A percentile compares a stretch with the other conserved stretches of the same genome.
phyloP scores from a whole-genome alignment of 208 protist species.

The Acanthamoeba triangularis region DNA sequence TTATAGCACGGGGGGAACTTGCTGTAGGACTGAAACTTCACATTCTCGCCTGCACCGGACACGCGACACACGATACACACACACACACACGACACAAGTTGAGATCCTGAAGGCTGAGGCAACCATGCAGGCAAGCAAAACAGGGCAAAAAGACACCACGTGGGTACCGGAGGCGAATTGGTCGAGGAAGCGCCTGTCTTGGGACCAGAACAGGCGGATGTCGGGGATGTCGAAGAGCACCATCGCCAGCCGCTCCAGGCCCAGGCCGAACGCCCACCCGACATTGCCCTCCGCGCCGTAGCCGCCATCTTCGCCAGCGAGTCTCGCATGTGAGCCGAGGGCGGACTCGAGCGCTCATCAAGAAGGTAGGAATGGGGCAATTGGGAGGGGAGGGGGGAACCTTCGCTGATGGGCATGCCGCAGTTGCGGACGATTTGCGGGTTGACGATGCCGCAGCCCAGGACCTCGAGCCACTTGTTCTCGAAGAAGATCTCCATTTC shows the following conservation, averaged over 20 bases:
- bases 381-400: conserved; percentile 46
- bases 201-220: conserved; percentile 95
- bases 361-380: not conserved
- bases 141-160: no score
- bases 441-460: conserved; percentile 93
- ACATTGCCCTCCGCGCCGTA: not conserved
- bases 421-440: conserved; percentile 86
- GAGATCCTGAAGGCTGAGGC: not conserved
- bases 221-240: conserved; percentile 94
- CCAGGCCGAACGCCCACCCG: conserved; percentile 90
- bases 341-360: not conserved
- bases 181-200: conserved; percentile 87
- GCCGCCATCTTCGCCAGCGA: not conserved
- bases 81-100: not conserved
- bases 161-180: conserved; percentile 82
- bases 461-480: conserved; percentile 93
- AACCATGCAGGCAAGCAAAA: not conserved
- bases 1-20: conserved; percentile 92
- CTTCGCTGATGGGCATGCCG: conserved; percentile 47
- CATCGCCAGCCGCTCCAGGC: conserved; percentile 95
- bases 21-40: conserved; percentile 90
- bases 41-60: conserved; percentile 78
- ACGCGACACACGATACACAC: no score
- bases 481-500: conserved; percentile 94
- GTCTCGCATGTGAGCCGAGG: not conserved